phyloP scores from a whole-genome alignment of 345 rosid genomes.

The Lagerstroemia speciosa region DNA sequence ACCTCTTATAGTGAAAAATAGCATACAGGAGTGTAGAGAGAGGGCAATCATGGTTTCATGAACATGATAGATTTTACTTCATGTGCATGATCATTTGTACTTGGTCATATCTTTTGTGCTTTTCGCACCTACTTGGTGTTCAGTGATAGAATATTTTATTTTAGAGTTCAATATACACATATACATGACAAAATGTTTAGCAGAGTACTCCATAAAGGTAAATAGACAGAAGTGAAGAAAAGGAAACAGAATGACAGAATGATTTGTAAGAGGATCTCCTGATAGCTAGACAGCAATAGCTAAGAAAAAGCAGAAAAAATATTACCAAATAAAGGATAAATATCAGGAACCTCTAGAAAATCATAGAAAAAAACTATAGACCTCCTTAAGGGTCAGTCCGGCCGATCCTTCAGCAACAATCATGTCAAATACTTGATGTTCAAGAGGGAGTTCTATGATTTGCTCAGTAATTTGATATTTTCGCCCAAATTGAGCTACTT shows the following conservation, averaged over 20 bases:
- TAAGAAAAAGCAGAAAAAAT: neutral
- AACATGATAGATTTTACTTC: too few relatives aligned
- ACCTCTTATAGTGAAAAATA: too few relatives aligned
- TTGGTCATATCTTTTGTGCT: too few relatives aligned
- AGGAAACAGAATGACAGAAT: neutral
- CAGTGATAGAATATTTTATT: too few relatives aligned
- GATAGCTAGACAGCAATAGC: neutral
- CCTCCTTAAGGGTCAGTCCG: constrained; percentile 72
- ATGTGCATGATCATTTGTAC: too few relatives aligned
- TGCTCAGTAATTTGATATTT: constrained; percentile 49
- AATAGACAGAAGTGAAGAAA: neutral
- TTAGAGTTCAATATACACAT: too few relatives aligned
- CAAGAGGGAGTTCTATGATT: constrained; percentile 69
- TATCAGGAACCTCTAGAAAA: neutral
- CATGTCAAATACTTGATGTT: constrained; percentile 79
- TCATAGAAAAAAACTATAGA: constrained; percentile 17
- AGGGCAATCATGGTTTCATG: too few relatives aligned
- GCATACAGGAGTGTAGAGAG: too few relatives aligned
- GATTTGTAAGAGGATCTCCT: neutral
- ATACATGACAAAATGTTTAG: too few relatives aligned
- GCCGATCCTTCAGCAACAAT: constrained; percentile 68
- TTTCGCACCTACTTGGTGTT: too few relatives aligned
- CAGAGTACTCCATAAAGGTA: neutral
- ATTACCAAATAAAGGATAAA: neutral
- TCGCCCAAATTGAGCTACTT: constrained; percentile 60